phyloP scores from a whole-genome alignment of 2,329 filamentous ascomycete genomes.

The Neoscytalidium dimidiatum region DNA sequence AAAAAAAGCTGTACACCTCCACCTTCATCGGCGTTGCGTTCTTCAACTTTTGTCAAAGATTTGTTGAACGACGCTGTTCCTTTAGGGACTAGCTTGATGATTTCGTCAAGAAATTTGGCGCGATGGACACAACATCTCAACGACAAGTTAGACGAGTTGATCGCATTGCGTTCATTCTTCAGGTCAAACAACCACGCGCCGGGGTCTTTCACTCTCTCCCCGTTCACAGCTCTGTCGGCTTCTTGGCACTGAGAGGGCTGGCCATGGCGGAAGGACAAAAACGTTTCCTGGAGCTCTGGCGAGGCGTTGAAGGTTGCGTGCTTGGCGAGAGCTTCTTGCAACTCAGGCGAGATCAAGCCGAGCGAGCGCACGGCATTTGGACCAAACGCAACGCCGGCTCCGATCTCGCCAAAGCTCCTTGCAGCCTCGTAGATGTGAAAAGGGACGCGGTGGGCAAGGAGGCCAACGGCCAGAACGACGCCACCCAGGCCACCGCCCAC shows the following conservation, averaged over 20 bases:
- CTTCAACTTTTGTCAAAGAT: constrained; percentile 24
- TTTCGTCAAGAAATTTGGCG: constrained; percentile 28
- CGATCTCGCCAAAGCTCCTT: constrained; percentile 28
- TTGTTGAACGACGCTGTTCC: constrained; percentile 27
- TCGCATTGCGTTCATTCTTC: constrained; percentile 20
- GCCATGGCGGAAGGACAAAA: constrained; percentile 20
- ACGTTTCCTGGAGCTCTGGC: constrained; percentile 22
- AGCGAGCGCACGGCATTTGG: constrained; percentile 30
- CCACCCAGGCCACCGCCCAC: constrained; percentile 33
- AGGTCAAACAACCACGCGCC: constrained; percentile 27
- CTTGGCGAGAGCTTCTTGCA: constrained; percentile 28
- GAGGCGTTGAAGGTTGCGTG: constrained; percentile 28
- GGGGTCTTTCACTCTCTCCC: constrained; percentile 19
- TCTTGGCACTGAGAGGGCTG: constrained; percentile 11
- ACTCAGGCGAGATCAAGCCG: constrained; percentile 28
- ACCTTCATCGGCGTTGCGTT: constrained; percentile 22
- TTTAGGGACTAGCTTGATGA: constrained; percentile 26
- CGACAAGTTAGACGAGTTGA: constrained; percentile 22
- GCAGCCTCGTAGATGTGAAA: constrained; percentile 33
- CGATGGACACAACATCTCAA: constrained; percentile 27
- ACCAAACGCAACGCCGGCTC: constrained; percentile 33
- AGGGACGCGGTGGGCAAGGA: constrained; percentile 28
- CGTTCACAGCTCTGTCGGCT: not conserved
- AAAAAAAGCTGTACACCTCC: constrained; percentile 20
- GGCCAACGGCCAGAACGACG: constrained; percentile 31